A percentile compares a stretch with the other conserved stretches of the same genome.
These are phyloP conservation scores for Orbilia quercus DNA, from an alignment of 2,329 filamentous ascomycete genomes.

Conservation along the genomic window DNA sequence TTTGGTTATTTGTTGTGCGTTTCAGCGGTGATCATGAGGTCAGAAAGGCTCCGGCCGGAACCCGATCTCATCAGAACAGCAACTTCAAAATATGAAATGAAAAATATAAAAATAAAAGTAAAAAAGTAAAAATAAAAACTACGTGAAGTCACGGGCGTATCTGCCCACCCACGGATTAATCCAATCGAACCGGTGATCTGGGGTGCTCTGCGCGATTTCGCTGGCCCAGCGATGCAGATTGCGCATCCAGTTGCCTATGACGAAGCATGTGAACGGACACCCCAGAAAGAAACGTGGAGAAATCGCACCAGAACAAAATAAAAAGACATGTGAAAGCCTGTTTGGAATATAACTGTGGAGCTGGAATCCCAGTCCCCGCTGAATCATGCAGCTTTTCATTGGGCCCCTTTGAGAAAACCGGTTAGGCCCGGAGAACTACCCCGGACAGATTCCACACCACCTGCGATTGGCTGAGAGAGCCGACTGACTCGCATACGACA, in stretches of 20 bases:
- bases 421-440: conserved; percentile 48
- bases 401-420: conserved; percentile 27
- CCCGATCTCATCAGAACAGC: neutral
- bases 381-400: conserved; percentile 42
- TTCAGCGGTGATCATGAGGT: conserved; percentile 56
- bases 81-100: neutral
- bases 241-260: conserved; percentile 39
- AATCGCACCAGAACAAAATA: conserved; percentile 20
- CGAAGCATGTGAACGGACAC: conserved; percentile 45
- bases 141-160: neutral
- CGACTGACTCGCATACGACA: neutral
- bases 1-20: conserved; percentile 25
- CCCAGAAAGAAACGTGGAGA: conserved; percentile 29
- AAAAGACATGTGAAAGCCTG: conserved; percentile 50
- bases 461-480: conserved; percentile 43
- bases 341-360: conserved; percentile 43
- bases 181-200: conserved; percentile 23
- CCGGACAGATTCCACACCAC: conserved; percentile 25
- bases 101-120: neutral
- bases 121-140: neutral
- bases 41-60: conserved; percentile 18
- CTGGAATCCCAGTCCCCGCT: conserved; percentile 1
- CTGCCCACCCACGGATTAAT: conserved; percentile 16
- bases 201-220: conserved; percentile 17
- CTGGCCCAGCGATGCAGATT: conserved; percentile 1